Conservation (phyloP, 1,284 basidiomycete genomes). For the Naganishia liquefaciens region DNA sequence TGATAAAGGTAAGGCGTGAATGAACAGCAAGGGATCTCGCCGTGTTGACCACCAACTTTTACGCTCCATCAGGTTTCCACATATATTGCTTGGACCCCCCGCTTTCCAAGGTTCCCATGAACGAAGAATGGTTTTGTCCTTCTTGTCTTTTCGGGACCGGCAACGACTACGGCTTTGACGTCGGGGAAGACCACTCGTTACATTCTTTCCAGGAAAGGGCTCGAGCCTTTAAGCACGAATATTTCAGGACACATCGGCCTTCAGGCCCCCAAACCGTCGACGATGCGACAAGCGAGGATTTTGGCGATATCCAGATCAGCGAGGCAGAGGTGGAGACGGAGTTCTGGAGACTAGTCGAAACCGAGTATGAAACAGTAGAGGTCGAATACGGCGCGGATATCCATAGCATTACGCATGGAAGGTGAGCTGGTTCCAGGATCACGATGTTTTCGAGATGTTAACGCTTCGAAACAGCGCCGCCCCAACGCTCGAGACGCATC, state of each 20-base stretch:
- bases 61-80: constrained; percentile 72
- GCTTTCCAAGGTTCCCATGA: constrained; percentile 76
- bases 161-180: constrained; percentile 98
- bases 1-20: constrained; percentile 73
- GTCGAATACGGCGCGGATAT: constrained; percentile 99
- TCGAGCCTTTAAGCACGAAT: constrained; percentile 78
- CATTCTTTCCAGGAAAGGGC: constrained; percentile 91
- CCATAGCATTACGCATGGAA: constrained; percentile 95
- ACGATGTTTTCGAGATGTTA: background rate
- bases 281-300: constrained; percentile 30
- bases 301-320: constrained; percentile 56
- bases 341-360: constrained; percentile 95
- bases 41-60: background rate
- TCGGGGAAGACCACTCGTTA: constrained; percentile 93
- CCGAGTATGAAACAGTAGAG: constrained; percentile 86
- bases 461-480: constrained; percentile 67
- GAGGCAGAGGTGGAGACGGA: constrained; percentile 92
- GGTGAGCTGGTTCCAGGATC: constrained; percentile 58
- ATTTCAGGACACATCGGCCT: constrained; percentile 80
- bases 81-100: constrained; percentile 95
- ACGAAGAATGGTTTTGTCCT: constrained; percentile 91
- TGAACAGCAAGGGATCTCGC: constrained; percentile 43
- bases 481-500: constrained; percentile 91
- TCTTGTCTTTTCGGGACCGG: constrained; percentile 89
- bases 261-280: constrained; percentile 39